Evolutionary conservation across 805 yeast species (phyloP).

Genomic region (Metschnikowia hibisci): DNA sequence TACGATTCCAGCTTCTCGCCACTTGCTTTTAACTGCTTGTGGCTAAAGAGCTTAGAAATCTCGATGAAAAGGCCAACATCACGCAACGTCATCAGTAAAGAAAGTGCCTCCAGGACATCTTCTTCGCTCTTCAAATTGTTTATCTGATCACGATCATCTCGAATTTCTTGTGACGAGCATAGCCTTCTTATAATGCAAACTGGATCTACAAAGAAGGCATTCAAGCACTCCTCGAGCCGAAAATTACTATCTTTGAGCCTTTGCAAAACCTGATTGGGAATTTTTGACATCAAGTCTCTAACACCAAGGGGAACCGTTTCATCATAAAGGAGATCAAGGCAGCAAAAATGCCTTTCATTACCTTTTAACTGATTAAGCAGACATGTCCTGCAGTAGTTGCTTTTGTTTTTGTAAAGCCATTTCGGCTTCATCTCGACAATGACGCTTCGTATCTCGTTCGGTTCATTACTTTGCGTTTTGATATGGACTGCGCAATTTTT

Average conservation of each 20-base stretch:
- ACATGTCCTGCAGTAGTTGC: constrained; percentile 18
- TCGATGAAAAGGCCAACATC: constrained; percentile 53
- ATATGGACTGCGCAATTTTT: constrained; percentile 34
- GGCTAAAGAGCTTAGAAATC: constrained; percentile 14
- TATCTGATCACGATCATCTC: constrained; percentile 30
- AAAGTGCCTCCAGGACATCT: constrained; percentile 39
- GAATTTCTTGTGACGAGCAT: constrained; percentile 31
- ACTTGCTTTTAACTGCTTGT: no score
- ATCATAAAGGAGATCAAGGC: constrained; percentile 12
- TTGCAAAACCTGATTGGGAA: constrained; percentile 3
- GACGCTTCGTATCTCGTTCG: constrained; percentile 1
- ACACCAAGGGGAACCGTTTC: constrained; percentile 10
- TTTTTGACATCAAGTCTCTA: constrained; percentile 11
- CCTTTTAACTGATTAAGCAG: constrained; percentile 14
- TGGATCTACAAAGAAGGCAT: constrained; percentile 1
- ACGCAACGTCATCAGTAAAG: constrained; percentile 49
- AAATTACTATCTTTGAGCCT: constrained; percentile 3
- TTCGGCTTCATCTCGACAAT: constrained; percentile 19
- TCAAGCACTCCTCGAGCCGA: constrained; percentile 1
- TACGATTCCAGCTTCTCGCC: no score
- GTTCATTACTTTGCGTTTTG: constrained; percentile 7
- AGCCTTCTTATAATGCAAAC: constrained; percentile 26
- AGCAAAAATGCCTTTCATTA: constrained; percentile 15
- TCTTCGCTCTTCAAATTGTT: constrained; percentile 26
- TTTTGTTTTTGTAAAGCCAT: constrained; percentile 17